phyloP scores from a whole-genome alignment of 345 rosid species.

The Laguncularia racemosa region DNA sequence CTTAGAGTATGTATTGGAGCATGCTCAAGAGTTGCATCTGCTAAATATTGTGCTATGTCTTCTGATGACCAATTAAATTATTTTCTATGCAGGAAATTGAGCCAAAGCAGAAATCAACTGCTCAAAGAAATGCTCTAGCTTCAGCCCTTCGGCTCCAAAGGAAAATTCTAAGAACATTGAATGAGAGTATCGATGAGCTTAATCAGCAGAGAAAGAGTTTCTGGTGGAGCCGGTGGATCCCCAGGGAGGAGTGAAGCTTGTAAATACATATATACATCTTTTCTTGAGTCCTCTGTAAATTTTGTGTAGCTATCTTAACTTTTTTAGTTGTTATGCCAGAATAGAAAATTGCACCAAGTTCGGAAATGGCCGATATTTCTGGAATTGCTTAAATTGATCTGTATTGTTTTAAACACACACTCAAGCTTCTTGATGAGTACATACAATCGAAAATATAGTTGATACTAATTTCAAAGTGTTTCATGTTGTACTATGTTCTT shows the following conservation, averaged over 20 bases:
- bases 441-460: background rate
- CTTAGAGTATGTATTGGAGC: slow-evolving; percentile 43
- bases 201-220: slow-evolving; percentile 60
- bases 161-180: slow-evolving; percentile 57
- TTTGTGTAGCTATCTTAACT: slow-evolving; percentile 7
- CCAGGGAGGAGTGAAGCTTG: slow-evolving; percentile 60
- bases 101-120: slow-evolving; percentile 55
- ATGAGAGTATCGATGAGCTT: slow-evolving; percentile 77
- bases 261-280: slow-evolving; percentile 9
- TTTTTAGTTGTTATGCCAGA: background rate
- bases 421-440: no score
- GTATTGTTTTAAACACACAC: background rate
- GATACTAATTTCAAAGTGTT: no score
- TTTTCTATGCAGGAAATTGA: slow-evolving; percentile 40
- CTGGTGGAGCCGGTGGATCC: slow-evolving; percentile 99
- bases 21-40: background rate
- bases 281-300: slow-evolving; percentile 13
- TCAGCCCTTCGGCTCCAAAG: slow-evolving; percentile 71
- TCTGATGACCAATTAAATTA: background rate
- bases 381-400: background rate
- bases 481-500: no score
- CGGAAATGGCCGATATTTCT: background rate
- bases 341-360: background rate
- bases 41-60: background rate
- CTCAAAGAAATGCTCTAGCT: slow-evolving; percentile 69